Evolutionary conservation across 495 filamentous ascomycete species (phyloP), one percentile per base, ranked within the genome.

Genomic region (Hypoxylon lenormandii): DNA sequence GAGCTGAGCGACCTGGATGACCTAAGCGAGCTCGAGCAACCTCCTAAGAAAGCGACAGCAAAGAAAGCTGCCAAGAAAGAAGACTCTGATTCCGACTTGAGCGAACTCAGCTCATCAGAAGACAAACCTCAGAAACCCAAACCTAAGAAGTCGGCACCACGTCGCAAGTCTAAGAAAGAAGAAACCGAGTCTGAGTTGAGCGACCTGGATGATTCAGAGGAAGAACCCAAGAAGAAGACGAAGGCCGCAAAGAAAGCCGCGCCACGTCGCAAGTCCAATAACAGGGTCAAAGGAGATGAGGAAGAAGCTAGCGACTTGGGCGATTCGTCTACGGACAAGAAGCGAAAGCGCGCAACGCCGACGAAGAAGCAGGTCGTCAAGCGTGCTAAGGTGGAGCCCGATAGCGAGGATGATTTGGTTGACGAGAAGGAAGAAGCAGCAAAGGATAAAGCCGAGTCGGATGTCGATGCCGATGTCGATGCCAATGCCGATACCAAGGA

Each of bases 161-260:
- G 55, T 51, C 58, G 52, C 36, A 69, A 69, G 4, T 63, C 60
- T 10, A 79, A 75, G 66, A 73, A 76, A 19, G 71, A 74, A 37
- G 77, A 76, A 21, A 70, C 75, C 0, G 73, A 77, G 36, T 72
- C 69, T 5, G 72, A 78, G 60, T 55, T 60, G 2, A 72, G 70
- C 53, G 73, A 72, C 53, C 51, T 72, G 0, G 57, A 58, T 56
- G 73, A 77, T 8, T 69, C 53, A 1, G 60, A 73, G 18, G 75
- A 80, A 45, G 77, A 78, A 55, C 69, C 74, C 18, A 80, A 78
- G 62, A 26, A 62, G 18, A 76, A 72, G 58, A 78, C 71, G 45
- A 74, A 69, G 45, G 11, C 33, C 46, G 7, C 69, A 22, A 77
- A 53, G 58, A 79, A 69, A 42, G 43, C 55, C 45, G 57, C 69